These are phyloP conservation scores for Auricularia heimuer DNA, from an alignment of 768 basidiomycete species.

Conservation along the genomic window DNA sequence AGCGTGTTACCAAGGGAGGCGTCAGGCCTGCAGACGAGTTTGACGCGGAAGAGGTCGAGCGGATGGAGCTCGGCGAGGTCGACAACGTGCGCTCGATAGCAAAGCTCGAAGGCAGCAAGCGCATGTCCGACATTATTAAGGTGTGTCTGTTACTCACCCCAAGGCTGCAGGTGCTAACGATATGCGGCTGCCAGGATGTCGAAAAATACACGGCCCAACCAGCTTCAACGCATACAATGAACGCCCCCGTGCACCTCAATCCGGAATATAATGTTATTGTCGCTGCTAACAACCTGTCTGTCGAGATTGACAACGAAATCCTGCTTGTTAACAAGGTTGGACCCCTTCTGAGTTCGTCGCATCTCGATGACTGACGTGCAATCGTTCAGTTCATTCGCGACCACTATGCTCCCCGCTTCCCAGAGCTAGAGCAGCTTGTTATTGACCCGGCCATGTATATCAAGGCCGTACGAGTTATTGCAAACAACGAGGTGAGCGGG, in stretches of 20 bases:
- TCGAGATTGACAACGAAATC: slow-evolving; percentile 97
- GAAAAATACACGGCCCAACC: slow-evolving; percentile 76
- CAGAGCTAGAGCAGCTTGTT: slow-evolving; percentile 92
- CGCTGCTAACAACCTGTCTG: slow-evolving; percentile 93
- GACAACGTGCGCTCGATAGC: slow-evolving; percentile 85
- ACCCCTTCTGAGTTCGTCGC: slow-evolving; percentile 1
- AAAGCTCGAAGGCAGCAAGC: slow-evolving; percentile 78
- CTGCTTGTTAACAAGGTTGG: slow-evolving; percentile 88
- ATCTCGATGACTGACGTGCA: neutral
- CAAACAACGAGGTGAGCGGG: slow-evolving; percentile 59
- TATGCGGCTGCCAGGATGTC: slow-evolving; percentile 56
- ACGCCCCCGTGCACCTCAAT: slow-evolving; percentile 74
- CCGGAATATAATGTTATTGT: slow-evolving; percentile 96
- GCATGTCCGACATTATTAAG: slow-evolving; percentile 79
- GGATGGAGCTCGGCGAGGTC: slow-evolving; percentile 80
- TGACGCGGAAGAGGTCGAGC: slow-evolving; percentile 86
- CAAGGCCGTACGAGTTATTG: slow-evolving; percentile 78
- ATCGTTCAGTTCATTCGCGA: slow-evolving; percentile 82
- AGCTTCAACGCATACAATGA: slow-evolving; percentile 67
- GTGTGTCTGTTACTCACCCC: slow-evolving; percentile 27
- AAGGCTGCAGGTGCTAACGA: neutral
- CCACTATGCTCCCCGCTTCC: slow-evolving; percentile 91
- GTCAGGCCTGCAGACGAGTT: slow-evolving; percentile 92
- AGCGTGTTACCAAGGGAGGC: slow-evolving; percentile 45
- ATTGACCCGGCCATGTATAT: slow-evolving; percentile 89